These are phyloP conservation scores for Stentor roeselii DNA, from an alignment of 73 alveolate species.

Conservation along the genomic window DNA sequence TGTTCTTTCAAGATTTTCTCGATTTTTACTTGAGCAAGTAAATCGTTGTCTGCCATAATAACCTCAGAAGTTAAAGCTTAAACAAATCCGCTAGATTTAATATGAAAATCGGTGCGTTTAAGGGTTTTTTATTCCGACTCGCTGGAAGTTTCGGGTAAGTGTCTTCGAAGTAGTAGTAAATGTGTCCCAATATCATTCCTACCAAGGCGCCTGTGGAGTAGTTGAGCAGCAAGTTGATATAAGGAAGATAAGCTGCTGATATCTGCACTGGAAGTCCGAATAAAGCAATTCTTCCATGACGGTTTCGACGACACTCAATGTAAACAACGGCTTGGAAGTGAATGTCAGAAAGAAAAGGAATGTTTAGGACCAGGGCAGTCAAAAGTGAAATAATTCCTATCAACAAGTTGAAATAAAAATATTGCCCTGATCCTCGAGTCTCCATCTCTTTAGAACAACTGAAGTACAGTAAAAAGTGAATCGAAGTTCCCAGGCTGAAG, in stretches of 20 bases:
- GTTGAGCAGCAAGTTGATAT: neutral
- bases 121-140: neutral
- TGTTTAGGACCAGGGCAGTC: no score
- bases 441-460: neutral
- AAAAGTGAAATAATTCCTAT: neutral
- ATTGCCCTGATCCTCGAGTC: neutral
- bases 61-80: neutral
- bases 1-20: no score
- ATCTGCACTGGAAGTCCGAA: neutral
- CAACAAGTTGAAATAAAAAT: neutral
- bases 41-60: no score
- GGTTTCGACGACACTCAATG: neutral
- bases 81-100: neutral
- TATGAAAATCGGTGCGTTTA: neutral
- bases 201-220: neutral
- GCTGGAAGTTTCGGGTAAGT: neutral
- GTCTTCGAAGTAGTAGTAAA: conserved; percentile 17
- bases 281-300: neutral
- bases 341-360: neutral
- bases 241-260: conserved; percentile 17
- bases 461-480: neutral
- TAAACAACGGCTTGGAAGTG: neutral
- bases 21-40: no score
- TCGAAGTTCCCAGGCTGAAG: neutral
- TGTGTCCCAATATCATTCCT: conserved; percentile 1